A percentile compares a stretch with the other conserved stretches of the same genome.
Conservation (phyloP, 1,284 basidiomycete species). For the Stygiomarasmius scandens region DNA sequence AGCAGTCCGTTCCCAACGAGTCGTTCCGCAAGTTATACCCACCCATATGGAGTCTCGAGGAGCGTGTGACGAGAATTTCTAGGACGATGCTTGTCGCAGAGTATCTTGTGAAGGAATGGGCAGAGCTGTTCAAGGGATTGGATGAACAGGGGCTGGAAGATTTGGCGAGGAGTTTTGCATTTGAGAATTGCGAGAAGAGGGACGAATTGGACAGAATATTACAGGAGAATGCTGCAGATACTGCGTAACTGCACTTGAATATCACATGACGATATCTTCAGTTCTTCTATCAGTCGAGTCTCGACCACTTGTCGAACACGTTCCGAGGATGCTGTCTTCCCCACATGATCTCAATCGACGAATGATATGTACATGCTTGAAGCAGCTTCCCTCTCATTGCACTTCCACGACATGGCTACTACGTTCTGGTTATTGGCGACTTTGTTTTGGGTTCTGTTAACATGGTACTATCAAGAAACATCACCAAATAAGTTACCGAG, state of each 20-base stretch:
- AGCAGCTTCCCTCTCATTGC: too few relatives aligned
- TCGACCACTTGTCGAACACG: too few relatives aligned
- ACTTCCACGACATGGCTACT: too few relatives aligned
- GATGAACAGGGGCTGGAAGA: slow-evolving; percentile 50
- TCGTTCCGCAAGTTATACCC: slow-evolving; percentile 45
- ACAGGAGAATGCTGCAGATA: slow-evolving; percentile 30
- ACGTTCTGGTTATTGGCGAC: too few relatives aligned
- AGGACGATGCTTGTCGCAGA: slow-evolving; percentile 67
- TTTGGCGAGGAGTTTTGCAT: slow-evolving; percentile 58
- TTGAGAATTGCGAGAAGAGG: slow-evolving; percentile 51
- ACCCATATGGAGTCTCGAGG: slow-evolving; percentile 44
- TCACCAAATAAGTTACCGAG: too few relatives aligned
- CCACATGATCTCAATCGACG: too few relatives aligned
- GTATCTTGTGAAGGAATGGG: slow-evolving; percentile 67
- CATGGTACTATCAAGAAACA: too few relatives aligned
- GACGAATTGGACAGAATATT: slow-evolving; percentile 45
- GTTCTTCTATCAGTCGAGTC: too few relatives aligned
- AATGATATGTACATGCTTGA: too few relatives aligned
- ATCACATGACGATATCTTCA: too few relatives aligned
- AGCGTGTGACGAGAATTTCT: slow-evolving; percentile 54
- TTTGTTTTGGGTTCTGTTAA: too few relatives aligned
- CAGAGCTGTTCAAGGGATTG: slow-evolving; percentile 62
- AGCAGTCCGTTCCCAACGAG: slow-evolving; percentile 42
- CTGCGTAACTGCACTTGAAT: background rate
- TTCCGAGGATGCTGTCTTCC: too few relatives aligned